Evolutionary conservation across 345 rosid genomes (phyloP).

Genomic region (Schrenkiella parvula): DNA sequence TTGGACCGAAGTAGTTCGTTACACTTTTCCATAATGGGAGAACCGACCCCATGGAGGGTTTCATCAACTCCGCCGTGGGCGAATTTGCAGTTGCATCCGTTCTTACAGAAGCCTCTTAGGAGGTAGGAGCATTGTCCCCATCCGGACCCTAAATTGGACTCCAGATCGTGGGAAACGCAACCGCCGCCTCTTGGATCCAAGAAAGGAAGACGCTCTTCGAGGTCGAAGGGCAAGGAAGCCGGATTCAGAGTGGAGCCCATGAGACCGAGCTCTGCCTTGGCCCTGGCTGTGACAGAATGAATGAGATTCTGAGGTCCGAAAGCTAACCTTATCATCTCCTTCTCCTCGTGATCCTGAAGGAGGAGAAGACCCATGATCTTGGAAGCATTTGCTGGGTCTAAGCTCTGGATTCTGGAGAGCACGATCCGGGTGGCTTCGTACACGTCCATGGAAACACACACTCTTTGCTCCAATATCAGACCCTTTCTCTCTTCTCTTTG

Average conservation of each 20-base stretch:
- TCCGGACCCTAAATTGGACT: too few species aligned
- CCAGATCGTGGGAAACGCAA: too few species aligned
- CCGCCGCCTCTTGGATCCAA: too few species aligned
- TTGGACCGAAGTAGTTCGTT: background rate
- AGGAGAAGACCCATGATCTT: conserved; percentile 79
- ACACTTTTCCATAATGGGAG: conserved; percentile 40
- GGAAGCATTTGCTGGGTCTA: conserved; percentile 74
- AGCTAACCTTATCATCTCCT: conserved; percentile 76
- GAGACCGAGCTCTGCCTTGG: conserved; percentile 55
- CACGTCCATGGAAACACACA: conserved; percentile 49
- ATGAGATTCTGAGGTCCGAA: conserved; percentile 65
- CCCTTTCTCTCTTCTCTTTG: conserved; percentile 7
- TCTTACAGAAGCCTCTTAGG: background rate
- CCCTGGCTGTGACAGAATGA: conserved; percentile 53
- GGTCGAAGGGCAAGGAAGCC: too few species aligned
- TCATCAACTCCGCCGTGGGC: conserved; percentile 35
- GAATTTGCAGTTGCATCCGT: background rate
- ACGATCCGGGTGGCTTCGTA: conserved; percentile 76
- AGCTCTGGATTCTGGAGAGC: conserved; percentile 61
- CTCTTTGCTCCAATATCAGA: background rate
- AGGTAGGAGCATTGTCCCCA: conserved; percentile 63
- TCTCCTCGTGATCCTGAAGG: conserved; percentile 72
- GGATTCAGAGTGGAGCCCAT: conserved; percentile 10
- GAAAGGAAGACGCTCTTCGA: too few species aligned
- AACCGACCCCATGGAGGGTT: background rate